These are phyloP conservation scores for Kalmanozyma brasiliensis DNA, from an alignment of 1,284 basidiomycete genomes.

Conservation along the genomic window DNA sequence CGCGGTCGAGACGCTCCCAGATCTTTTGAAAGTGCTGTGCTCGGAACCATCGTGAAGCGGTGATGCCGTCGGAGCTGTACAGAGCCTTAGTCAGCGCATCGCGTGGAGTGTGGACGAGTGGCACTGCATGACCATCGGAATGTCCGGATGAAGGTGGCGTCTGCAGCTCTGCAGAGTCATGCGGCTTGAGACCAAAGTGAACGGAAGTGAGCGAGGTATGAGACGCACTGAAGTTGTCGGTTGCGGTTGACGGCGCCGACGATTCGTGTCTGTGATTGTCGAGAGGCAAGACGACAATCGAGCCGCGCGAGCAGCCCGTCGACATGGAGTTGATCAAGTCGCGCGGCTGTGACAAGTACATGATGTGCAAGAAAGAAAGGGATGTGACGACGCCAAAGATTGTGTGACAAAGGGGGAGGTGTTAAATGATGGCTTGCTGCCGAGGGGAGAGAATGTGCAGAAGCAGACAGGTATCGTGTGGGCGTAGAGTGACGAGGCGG, in stretches of 20 bases:
- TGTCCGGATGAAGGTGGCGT: neutral
- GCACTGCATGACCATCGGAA: neutral
- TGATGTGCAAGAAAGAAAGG: neutral
- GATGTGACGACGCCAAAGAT: neutral
- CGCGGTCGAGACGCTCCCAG: slow-evolving; percentile 27
- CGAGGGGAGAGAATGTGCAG: neutral
- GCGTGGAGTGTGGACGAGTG: neutral
- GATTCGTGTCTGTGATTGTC: neutral
- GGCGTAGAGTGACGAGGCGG: neutral
- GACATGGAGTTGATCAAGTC: slow-evolving; percentile 22
- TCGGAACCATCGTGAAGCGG: slow-evolving; percentile 22
- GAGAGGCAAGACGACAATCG: slow-evolving; percentile 1
- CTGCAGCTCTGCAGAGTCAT: neutral
- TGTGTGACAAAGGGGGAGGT: neutral
- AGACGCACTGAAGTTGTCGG: neutral
- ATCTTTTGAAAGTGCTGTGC: slow-evolving; percentile 29
- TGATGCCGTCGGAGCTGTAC: slow-evolving; percentile 2
- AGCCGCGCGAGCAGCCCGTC: slow-evolving; percentile 18
- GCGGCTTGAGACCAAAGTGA: neutral
- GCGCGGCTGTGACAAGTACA: slow-evolving; percentile 29
- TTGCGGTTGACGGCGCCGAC: neutral
- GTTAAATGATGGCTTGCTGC: neutral
- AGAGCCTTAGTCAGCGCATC: neutral
- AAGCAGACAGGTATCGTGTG: slow-evolving; percentile 3
- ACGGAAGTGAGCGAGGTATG: neutral